phyloP scores from a whole-genome alignment of 345 rosid species.

The Brassica juncea region DNA sequence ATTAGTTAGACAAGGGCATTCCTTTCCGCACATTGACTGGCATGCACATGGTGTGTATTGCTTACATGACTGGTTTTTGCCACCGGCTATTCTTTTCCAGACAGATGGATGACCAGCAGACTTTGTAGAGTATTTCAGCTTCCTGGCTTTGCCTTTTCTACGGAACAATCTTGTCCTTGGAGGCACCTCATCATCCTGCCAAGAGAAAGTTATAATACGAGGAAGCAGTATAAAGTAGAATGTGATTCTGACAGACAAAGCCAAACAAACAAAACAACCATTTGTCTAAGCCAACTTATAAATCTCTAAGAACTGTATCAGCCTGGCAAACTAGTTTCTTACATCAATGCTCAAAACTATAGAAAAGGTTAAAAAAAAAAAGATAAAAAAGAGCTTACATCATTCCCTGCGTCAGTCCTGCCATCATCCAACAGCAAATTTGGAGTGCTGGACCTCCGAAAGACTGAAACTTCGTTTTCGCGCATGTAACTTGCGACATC shows the following conservation, averaged over 20 bases:
- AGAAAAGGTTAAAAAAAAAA: background rate
- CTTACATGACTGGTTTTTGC: slow-evolving; percentile 83
- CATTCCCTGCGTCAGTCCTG: slow-evolving; percentile 57
- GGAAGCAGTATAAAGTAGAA: background rate
- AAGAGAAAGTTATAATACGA: slow-evolving; percentile 5
- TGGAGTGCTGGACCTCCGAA: slow-evolving; percentile 59
- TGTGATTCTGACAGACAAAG: slow-evolving; percentile 6
- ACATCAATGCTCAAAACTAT: slow-evolving; percentile 1
- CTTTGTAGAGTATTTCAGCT: slow-evolving; percentile 90
- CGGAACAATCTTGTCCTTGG: slow-evolving; percentile 80
- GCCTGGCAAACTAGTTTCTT: slow-evolving; percentile 17
- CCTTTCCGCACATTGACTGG: slow-evolving; percentile 86
- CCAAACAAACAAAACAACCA: background rate
- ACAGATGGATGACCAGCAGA: slow-evolving; percentile 96
- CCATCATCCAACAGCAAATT: slow-evolving; percentile 63
- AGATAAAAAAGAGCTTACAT: slow-evolving; percentile 37
- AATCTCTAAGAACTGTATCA: slow-evolving; percentile 12
- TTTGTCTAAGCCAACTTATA: slow-evolving; percentile 22
- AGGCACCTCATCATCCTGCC: slow-evolving; percentile 76
- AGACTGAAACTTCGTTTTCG: slow-evolving; percentile 61
- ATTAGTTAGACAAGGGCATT: slow-evolving; percentile 78
- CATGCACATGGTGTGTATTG: slow-evolving; percentile 97
- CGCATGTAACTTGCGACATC: slow-evolving; percentile 88
- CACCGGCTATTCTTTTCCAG: slow-evolving; percentile 97
- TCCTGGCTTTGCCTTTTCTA: slow-evolving; percentile 84